Base-by-base conservation (phyloP, 2,329 filamentous ascomycete species). In the Pseudogymnoascus sp. region DNA sequence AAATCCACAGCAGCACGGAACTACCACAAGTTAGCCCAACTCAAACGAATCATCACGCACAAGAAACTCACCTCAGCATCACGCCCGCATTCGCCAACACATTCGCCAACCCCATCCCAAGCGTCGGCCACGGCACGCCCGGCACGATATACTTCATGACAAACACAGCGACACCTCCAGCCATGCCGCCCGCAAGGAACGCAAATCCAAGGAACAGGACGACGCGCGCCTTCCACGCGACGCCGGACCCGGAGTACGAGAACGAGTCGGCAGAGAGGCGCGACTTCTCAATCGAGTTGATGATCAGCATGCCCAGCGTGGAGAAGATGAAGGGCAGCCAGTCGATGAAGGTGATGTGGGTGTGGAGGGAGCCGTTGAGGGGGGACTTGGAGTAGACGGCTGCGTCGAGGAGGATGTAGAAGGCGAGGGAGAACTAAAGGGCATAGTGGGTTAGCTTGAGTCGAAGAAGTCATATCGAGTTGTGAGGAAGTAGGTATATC, bases 251-350 rank as follows among this genome's bases (percentile, higher is more conserved):
- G 64, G 79, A 81, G 75, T 88, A 87, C 66, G 80, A 82, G 74
- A 86, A 86, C 63, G 78, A 82, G 76, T 89, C 84, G 69, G 82
- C 79, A 69, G 83, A 84, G 66, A 89, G 79, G 62, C 86, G 82
- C 65, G 84, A 78, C 76, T 89, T 88, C 77, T 88, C 85, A 67
- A 88, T 85, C 68, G 81, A 84, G 79, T 89, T 88, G 79, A 88
- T 88, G 74, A 88, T 88, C 64, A 89, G 80, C 84, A 89, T 88
- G 67, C 86, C 86, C 66, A 88, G 78, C 66, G 82, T 81, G 68
- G 82, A 84, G 78, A 88, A 88, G 74, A 88, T 82, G 68, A 89
- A 80, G 61, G 86, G 85, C 67, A 88, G 82, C 86, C 86, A 89
- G 81, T 89, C 86, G 75, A 87, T 79, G 70, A 88, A 89, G 68